These are phyloP conservation scores for Pythium pyrilobum DNA, from an alignment of 352 stramenopile species.

Conservation along the genomic window DNA sequence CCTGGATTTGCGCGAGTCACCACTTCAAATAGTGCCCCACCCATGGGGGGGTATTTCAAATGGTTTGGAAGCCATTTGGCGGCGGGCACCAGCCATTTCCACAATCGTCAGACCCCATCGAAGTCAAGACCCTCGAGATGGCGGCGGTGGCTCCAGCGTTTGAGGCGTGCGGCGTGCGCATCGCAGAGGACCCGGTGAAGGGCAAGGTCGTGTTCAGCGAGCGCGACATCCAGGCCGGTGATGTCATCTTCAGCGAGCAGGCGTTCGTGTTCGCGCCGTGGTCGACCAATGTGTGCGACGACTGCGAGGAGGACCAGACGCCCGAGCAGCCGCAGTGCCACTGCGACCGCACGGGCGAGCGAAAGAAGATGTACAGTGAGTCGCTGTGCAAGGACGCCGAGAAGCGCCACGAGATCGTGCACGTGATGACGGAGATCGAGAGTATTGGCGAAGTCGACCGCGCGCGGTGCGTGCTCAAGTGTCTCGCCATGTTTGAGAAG, in stretches of 20 bases:
- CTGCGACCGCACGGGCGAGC: conserved; percentile 22
- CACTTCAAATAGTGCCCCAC: too few species aligned
- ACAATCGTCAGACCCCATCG: background rate
- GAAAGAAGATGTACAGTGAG: conserved; percentile 38
- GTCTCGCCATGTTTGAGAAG: conserved; percentile 48
- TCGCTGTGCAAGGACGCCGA: conserved; percentile 34
- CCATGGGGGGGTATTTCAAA: background rate
- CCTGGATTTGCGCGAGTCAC: too few species aligned
- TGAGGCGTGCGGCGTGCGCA: conserved; percentile 43
- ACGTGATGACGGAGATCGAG: conserved; percentile 43
- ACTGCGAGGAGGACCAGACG: conserved; percentile 38
- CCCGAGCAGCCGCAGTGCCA: conserved; percentile 16
- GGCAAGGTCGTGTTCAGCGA: conserved; percentile 58
- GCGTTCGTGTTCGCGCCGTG: conserved; percentile 69
- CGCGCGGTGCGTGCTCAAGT: conserved; percentile 65
- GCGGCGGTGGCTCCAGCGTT: conserved; percentile 43
- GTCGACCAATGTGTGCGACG: conserved; percentile 56
- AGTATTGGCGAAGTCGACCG: conserved; percentile 67
- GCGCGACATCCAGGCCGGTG: conserved; percentile 43
- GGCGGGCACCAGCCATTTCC: conserved; percentile 5
- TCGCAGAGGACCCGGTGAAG: conserved; percentile 44
- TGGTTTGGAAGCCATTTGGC: too few species aligned
- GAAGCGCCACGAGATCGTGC: conserved; percentile 48
- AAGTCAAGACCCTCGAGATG: conserved; percentile 14
- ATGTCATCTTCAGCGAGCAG: conserved; percentile 73